Base-by-base conservation (phyloP, 305 asterid species). In the Fraxinus nigra region DNA sequence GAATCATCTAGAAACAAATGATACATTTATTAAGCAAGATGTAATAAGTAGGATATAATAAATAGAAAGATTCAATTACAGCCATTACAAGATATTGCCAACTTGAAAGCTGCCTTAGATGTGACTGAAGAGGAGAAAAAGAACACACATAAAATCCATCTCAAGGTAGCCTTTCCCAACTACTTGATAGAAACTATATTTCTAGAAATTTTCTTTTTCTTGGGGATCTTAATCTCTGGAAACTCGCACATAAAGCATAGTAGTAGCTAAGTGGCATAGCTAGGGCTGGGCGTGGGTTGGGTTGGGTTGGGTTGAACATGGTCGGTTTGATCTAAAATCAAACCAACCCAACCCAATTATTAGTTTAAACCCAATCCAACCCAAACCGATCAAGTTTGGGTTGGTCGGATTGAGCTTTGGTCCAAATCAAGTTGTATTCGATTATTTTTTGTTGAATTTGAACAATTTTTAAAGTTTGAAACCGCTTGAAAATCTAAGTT, bases 161-260 rank as follows among this genome's bases (percentile, higher is more conserved):
- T 79, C 79, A 56, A 38, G 26, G 38, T 16, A 56, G 43, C 78
- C 76, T 40, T 48, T 48, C 54, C 70, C 74, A 37, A 72, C 81
- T 76, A 33, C 34, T 22, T 34, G 78, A 33, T 28, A 18, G 82
- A 51, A 51, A 51, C 61, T 51, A 51, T 51, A 51, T 51, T 51
- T 16, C 22, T 51, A 46, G n/a, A 11, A 13, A 4, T 51, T 51
- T 46, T 51, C 22, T 54, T n/a, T 54, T 5, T 16, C 8, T 51
- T 51, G 22, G 24, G 63, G 63, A 51, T 51, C 63, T 51, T n/a
- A 51, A 51, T 51, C 63, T 5, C 8, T 51, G 22, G 63, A 48
- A 51, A 51, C 63, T 51, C 9, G 1, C 63, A 16, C 61, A 16
- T 5, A 51, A 51, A 5, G 8, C 63, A 16, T 16, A 51, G 61